Evolutionary conservation across 2,329 filamentous ascomycete species (phyloP), one percentile per base, ranked within the genome.

Genomic region (Scedosporium apiospermum): DNA sequence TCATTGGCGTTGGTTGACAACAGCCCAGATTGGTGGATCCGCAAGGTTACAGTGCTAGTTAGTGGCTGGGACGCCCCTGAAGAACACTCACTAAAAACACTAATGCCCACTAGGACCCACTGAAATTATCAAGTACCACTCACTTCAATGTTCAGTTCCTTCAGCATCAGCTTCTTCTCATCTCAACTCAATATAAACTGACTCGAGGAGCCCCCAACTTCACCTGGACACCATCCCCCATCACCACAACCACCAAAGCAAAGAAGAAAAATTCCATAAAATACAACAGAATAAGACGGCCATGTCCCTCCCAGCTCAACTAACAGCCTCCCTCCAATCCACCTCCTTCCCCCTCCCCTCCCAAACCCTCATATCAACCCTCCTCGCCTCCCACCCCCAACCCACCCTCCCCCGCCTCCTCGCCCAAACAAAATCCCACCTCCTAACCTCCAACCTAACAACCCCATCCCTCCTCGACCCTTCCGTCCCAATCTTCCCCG

Each of bases 371-470:
- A 81, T 95, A 30, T 78, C 80, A 63, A 76, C 75, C 63, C 85
- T 93, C 71, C 71, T 89, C 64, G 74, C 82, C 9, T 78, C 81
- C 16, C 82, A 73, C 74, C 71, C 82, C 77, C 55, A 78, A 79
- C 16, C 86, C 84, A 1, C 87, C 90, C 74, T 92, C 1, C 83
- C 86, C 30, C 88, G 89, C 3, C 80, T 96, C 21, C 80, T 89
- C 63, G 90, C 91, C 65, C 95, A 92, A 2, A 89, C 89, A 44
- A 86, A 89, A 66, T 88, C 92, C 67, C 91, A 91, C 62, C 79
- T 98, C 10, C 83, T 97, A 4, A 83, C 88, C 34, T 84, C 88
- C 44, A 90, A 97, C 75, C 83, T 98, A 65, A 88, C 88, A 1
- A 76, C 78, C 3, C 82, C 88, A 0, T 75, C 71, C 64, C 69